Evolutionary conservation across 441 rosid species (phyloP).

Genomic region (Breynia disticha): DNA sequence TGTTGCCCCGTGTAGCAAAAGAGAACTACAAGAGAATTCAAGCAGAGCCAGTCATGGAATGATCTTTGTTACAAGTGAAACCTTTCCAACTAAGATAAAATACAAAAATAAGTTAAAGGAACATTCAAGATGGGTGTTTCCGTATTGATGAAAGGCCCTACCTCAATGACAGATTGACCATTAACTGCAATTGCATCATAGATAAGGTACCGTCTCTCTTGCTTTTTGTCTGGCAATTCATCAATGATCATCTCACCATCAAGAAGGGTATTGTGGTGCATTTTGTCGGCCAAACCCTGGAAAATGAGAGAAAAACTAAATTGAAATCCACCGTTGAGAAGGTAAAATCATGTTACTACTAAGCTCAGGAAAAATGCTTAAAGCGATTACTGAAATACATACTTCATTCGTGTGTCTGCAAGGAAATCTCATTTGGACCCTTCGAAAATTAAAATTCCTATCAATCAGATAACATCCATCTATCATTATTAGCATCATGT

Average conservation of each 20-base stretch:
- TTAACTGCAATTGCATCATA: constrained; percentile 95
- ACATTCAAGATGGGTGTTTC: neutral
- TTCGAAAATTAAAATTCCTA: constrained; percentile 76
- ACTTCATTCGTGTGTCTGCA: constrained; percentile 61
- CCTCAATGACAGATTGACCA: constrained; percentile 74
- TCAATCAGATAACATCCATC: constrained; percentile 94
- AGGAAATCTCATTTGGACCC: constrained; percentile 99
- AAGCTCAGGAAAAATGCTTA: neutral
- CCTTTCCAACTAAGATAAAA: no score
- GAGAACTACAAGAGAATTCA: no score
- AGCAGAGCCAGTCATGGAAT: no score
- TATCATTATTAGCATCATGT: constrained; percentile 85
- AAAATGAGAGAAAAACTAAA: constrained; percentile 16
- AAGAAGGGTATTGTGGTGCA: constrained; percentile 81
- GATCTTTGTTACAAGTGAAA: neutral
- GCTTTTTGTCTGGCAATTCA: constrained; percentile 79
- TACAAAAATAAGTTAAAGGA: neutral
- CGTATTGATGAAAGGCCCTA: constrained; percentile 17
- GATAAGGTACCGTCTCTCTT: constrained; percentile 97
- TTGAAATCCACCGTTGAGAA: neutral
- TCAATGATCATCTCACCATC: constrained; percentile 99
- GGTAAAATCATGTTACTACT: neutral
- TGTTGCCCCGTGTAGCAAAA: no score
- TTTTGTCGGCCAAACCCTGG: constrained; percentile 70
- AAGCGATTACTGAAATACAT: constrained; percentile 22